These are phyloP conservation scores for Coemansia sp. DNA, from an alignment of 371 early-diverging fungal genomes.

Conservation along the genomic window DNA sequence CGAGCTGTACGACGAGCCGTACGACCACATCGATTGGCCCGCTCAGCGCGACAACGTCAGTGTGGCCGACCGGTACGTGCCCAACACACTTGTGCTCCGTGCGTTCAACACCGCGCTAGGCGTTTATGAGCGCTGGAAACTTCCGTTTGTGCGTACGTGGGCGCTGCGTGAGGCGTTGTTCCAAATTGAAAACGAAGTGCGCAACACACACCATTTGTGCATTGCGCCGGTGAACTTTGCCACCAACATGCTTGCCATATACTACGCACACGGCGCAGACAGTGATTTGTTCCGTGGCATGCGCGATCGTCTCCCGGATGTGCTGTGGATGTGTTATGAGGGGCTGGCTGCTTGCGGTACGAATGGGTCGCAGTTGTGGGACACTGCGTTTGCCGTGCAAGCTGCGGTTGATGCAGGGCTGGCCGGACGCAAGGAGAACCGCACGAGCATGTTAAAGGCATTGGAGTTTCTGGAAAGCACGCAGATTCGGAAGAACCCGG, in stretches of 20 bases:
- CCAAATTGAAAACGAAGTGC: conserved; percentile 85
- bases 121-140: conserved; percentile 64
- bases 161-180: conserved; percentile 74
- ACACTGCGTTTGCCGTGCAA: conserved; percentile 85
- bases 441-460: conserved; percentile 64
- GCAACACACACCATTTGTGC: conserved; percentile 84
- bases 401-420: conserved; percentile 74
- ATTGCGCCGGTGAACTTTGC: conserved; percentile 94
- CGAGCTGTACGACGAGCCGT: conserved; percentile 84
- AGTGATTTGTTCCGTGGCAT: conserved; percentile 76
- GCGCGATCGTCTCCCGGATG: conserved; percentile 72
- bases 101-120: conserved; percentile 66
- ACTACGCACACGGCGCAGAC: conserved; percentile 83
- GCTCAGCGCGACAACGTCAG: conserved; percentile 79
- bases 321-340: conserved; percentile 84
- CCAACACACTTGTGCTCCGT: conserved; percentile 77
- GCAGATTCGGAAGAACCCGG: conserved; percentile 80
- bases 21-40: conserved; percentile 81
- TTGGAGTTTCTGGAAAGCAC: conserved; percentile 82
- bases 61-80: conserved; percentile 79
- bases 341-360: conserved; percentile 98
- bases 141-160: conserved; percentile 61
- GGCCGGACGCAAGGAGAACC: conserved; percentile 67
- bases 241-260: conserved; percentile 84
- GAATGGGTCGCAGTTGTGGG: conserved; percentile 97